Evolutionary conservation across 1,284 basidiomycete species (phyloP).

Genomic region (Xerocomus nothofagi): DNA sequence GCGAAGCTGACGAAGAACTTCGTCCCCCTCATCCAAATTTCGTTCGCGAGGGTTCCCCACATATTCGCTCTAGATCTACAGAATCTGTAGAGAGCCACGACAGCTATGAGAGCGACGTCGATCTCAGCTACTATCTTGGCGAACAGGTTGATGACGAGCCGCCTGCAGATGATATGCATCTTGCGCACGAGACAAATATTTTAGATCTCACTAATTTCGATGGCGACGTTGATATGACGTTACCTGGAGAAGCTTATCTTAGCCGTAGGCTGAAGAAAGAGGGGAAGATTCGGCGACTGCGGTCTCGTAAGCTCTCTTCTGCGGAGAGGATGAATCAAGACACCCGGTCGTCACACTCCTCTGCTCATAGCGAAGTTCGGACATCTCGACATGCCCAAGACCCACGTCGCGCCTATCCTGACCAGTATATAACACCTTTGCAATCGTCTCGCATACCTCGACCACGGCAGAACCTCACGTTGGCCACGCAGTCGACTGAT

Average conservation of each 20-base stretch:
- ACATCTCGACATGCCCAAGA: not conserved
- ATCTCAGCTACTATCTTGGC: slow-evolving; percentile 48
- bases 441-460: not conserved
- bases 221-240: slow-evolving; percentile 67
- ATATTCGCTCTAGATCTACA: slow-evolving; percentile 22
- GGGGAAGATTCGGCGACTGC: slow-evolving; percentile 63
- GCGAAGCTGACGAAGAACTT: slow-evolving; percentile 28
- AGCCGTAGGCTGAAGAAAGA: slow-evolving; percentile 63
- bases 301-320: slow-evolving; percentile 42
- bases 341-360: not conserved
- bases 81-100: slow-evolving; percentile 38
- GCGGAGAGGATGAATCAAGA: slow-evolving; percentile 8
- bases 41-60: slow-evolving; percentile 20
- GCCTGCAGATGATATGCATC: slow-evolving; percentile 32
- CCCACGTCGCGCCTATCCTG: not conserved
- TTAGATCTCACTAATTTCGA: slow-evolving; percentile 82
- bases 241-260: slow-evolving; percentile 64
- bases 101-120: slow-evolving; percentile 41
- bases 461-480: not conserved
- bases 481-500: slow-evolving; percentile 22
- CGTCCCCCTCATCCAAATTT: slow-evolving; percentile 47
- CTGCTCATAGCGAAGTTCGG: not conserved
- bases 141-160: slow-evolving; percentile 33
- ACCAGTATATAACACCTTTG: not conserved
- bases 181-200: slow-evolving; percentile 52